phyloP scores from a whole-genome alignment of 768 basidiomycete species.

The Tulasnella sp. region DNA sequence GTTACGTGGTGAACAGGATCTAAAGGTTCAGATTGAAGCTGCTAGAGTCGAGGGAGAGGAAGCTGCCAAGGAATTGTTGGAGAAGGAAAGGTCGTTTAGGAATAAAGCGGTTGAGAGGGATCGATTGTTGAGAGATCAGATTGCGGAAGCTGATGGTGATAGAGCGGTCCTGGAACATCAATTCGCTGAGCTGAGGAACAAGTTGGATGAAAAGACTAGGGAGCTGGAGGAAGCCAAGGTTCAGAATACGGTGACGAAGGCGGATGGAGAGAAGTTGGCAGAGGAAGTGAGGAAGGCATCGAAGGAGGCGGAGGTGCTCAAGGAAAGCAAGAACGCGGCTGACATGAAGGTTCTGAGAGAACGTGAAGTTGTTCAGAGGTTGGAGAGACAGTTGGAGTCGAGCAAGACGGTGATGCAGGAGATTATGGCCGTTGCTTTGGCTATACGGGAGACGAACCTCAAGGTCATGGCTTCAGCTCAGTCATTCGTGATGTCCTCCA shows the following conservation, averaged over 20 bases:
- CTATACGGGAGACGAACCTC: slow-evolving; percentile 49
- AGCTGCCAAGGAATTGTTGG: slow-evolving; percentile 51
- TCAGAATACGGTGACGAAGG: slow-evolving; percentile 49
- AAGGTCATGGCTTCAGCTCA: slow-evolving; percentile 48
- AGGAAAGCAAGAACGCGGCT: too few species aligned
- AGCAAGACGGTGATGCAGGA: slow-evolving; percentile 19
- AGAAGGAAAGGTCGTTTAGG: slow-evolving; percentile 66
- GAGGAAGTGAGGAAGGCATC: slow-evolving; percentile 50
- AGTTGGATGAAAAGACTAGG: slow-evolving; percentile 45
- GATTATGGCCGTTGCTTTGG: slow-evolving; percentile 14
- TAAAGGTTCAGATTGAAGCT: slow-evolving; percentile 60
- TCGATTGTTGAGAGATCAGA: slow-evolving; percentile 65
- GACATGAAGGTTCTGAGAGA: not conserved
- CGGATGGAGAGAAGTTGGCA: slow-evolving; percentile 53
- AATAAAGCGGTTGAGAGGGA: slow-evolving; percentile 57
- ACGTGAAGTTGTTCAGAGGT: too few species aligned
- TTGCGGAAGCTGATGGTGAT: slow-evolving; percentile 87
- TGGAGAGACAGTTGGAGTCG: slow-evolving; percentile 53
- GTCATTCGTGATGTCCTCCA: too few species aligned
- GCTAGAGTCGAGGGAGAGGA: slow-evolving; percentile 61
- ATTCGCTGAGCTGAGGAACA: slow-evolving; percentile 55
- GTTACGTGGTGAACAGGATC: slow-evolving; percentile 47
- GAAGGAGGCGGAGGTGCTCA: not conserved
- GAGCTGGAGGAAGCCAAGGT: slow-evolving; percentile 50
- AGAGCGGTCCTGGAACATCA: slow-evolving; percentile 85